Percentiles rank a stretch among this genome's conserved stretches.
Evolutionary conservation across 2,329 filamentous ascomycete species (phyloP).

Genomic region (Ceratocystis harringtonii): DNA sequence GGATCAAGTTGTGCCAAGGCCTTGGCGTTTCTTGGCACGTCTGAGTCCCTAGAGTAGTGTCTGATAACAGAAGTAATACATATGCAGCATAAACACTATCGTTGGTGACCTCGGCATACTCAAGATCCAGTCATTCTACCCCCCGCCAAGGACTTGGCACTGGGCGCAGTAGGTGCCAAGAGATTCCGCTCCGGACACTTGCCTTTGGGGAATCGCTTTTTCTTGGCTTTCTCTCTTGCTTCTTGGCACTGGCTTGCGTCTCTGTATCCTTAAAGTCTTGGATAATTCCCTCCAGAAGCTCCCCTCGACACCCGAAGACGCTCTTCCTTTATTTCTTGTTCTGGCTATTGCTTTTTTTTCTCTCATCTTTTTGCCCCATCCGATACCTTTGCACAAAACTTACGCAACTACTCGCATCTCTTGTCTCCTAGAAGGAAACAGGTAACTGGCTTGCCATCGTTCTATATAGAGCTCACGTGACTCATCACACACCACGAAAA

Average conservation of each 20-base stretch:
- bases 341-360: not conserved
- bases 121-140: slow-evolving; percentile 9
- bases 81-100: not conserved
- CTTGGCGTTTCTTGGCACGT: slow-evolving; percentile 13
- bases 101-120: not conserved
- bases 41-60: not conserved
- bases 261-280: slow-evolving; percentile 15
- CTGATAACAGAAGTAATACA: not conserved
- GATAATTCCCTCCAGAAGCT: slow-evolving; percentile 13
- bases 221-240: not conserved
- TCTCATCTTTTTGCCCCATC: not conserved
- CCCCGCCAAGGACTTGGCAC: slow-evolving; percentile 17
- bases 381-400: not conserved
- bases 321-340: not conserved
- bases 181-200: slow-evolving; percentile 16
- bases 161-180: slow-evolving; percentile 17
- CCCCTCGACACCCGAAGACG: not conserved
- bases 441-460: not conserved
- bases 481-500: not conserved
- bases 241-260: slow-evolving; percentile 14
- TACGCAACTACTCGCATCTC: not conserved
- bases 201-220: slow-evolving; percentile 1
- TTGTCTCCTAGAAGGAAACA: not conserved
- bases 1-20: slow-evolving; percentile 12
- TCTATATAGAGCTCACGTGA: not conserved